Evolutionary conservation across 2,329 filamentous ascomycete genomes (phyloP).

Genomic region (Neoscytalidium dimidiatum): DNA sequence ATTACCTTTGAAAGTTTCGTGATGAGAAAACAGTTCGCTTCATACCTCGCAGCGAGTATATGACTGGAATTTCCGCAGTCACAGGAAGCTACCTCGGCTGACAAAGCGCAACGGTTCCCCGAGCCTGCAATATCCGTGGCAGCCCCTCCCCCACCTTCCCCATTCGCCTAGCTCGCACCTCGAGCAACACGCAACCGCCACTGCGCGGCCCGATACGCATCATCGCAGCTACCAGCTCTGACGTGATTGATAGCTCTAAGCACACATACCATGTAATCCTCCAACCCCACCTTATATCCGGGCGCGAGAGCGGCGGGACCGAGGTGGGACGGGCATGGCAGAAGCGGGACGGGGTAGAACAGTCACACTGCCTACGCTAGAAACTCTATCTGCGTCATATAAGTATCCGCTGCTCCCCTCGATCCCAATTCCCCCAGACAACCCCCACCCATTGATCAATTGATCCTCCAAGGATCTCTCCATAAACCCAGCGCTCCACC

Average conservation of each 20-base stretch:
- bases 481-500: not conserved
- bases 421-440: too few relatives aligned
- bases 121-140: not conserved
- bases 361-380: not conserved
- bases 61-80: not conserved
- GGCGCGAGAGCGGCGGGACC: not conserved
- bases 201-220: constrained; percentile 4
- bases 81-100: not conserved
- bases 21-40: too few relatives aligned
- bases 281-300: constrained; percentile 1
- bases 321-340: not conserved
- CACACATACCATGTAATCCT: not conserved
- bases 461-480: not conserved
- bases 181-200: not conserved
- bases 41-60: not conserved
- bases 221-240: not conserved
- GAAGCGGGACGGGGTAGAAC: not conserved
- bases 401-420: not conserved
- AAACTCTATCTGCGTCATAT: not conserved
- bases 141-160: constrained; percentile 5
- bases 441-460: not conserved
- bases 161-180: not conserved
- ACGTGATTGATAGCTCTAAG: constrained; percentile 1
- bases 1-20: too few relatives aligned
- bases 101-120: not conserved